Base-by-base conservation (phyloP, 1,139 yeast species). In the Suhomyces anneliseae region DNA sequence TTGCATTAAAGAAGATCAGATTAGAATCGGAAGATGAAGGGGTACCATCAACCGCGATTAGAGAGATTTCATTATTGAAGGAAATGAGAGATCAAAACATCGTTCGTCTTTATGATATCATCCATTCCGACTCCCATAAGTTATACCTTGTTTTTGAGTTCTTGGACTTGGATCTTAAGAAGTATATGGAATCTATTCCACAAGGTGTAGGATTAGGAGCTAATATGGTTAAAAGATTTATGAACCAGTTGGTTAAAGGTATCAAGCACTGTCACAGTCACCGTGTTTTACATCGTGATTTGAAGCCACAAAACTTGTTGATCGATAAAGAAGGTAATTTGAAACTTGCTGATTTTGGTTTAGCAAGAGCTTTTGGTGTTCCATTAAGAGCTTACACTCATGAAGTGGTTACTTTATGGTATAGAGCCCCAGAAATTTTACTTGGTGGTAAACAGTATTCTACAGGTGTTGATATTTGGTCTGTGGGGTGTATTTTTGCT, bases 391-490 rank as follows among this genome's bases (percentile, higher is more conserved):
- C 97, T 1, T 93, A 92, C 65, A 92, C 99, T 10, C 97, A 92
- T 70, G 98, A 93, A 65, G 97, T 93, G 51, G 99, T 95, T 46
- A 93, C 99, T 0, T 75, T 95, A 57, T 93, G 99, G 99, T 93
- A 93, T 69, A 79, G 99, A 56, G 92, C 98, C 0, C 99, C 99
- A 1, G 99, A 93, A 65, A 90, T 93, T 50, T 75, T 93, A 54
- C 76, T 93, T 36, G 99, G 99, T 32, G 97, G 98, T 26, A 90
- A 95, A 56, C 98, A 93, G 67, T 93, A 93, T 68, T 89, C 97
- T 43, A 93, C 98, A 0, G 98, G 98, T 27, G 98, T 93, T 43
- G 99, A 93, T 66, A 90, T 95, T 86, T 93, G 99, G 99, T 89
- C 97, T 14, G 89, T 90, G 49, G 99, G 99, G 24, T 92, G 98